A percentile compares a stretch with the other conserved stretches of the same genome.
Conservation (phyloP, 129 eudicot species). For the Dittrichia graveolens region DNA sequence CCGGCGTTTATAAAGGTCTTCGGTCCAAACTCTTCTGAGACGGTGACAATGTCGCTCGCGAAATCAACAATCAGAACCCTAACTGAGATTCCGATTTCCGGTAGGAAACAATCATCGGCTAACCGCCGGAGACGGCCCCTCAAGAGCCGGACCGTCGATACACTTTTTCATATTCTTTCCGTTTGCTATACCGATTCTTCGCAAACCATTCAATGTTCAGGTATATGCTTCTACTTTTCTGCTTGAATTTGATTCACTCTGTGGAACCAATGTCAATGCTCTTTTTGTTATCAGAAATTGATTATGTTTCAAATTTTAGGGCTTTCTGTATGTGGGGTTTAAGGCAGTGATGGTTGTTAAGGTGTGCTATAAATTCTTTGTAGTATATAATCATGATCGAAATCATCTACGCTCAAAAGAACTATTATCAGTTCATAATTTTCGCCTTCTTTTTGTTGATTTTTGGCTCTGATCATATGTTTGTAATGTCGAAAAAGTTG, state of each 20-base stretch:
- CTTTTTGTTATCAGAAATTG: background rate
- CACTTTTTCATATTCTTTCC: conserved; percentile 15
- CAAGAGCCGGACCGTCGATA: conserved; percentile 24
- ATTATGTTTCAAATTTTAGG: background rate
- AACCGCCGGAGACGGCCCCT: conserved; percentile 11
- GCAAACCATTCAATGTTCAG: conserved; percentile 5
- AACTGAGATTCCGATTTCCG: background rate
- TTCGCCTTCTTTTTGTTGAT: too few relatives aligned
- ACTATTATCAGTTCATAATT: too few relatives aligned
- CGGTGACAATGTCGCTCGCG: conserved; percentile 5
- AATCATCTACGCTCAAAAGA: too few relatives aligned
- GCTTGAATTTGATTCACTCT: background rate
- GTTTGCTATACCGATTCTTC: conserved; percentile 8
- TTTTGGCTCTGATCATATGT: too few relatives aligned
- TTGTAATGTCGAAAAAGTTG: too few relatives aligned
- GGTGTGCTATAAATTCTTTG: background rate
- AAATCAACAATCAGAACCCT: conserved; percentile 10
- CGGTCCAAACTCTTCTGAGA: background rate
- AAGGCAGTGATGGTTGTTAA: background rate
- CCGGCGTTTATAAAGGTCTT: background rate
- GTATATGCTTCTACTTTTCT: conserved; percentile 5
- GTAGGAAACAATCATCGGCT: background rate
- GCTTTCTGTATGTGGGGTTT: background rate
- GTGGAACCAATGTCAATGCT: too few relatives aligned
- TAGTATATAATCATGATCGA: too few relatives aligned